These are phyloP conservation scores for Luvunga scandens DNA, from an alignment of 345 rosid genomes.

Conservation along the genomic window DNA sequence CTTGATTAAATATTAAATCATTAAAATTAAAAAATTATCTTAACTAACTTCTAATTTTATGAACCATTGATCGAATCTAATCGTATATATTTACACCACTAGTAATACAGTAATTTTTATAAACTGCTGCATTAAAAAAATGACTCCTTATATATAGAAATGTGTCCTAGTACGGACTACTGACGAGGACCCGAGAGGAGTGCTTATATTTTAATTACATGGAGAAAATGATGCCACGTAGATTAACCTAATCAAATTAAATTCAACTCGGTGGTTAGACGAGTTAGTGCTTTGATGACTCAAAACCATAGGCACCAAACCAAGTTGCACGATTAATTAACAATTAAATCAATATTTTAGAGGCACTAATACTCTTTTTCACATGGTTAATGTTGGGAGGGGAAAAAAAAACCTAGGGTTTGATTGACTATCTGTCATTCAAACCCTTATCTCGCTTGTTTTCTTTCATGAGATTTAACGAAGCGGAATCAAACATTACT, in stretches of 20 bases:
- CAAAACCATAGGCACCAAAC: conserved; percentile 23
- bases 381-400: not conserved
- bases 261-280: not conserved
- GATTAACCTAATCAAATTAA: not conserved
- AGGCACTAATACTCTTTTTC: not conserved
- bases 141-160: too few relatives aligned
- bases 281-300: conserved; percentile 24
- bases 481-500: not conserved
- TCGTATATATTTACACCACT: too few relatives aligned
- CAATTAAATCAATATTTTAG: not conserved
- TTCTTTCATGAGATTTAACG: not conserved
- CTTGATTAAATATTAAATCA: too few relatives aligned
- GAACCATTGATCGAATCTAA: too few relatives aligned
- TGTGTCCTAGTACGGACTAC: too few relatives aligned
- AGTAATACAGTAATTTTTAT: too few relatives aligned
- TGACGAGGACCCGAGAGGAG: not conserved
- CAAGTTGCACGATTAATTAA: conserved; percentile 21
- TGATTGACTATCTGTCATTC: conserved; percentile 9
- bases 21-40: too few relatives aligned
- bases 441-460: not conserved
- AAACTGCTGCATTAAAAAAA: too few relatives aligned
- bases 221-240: conserved; percentile 10
- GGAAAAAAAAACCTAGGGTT: not conserved
- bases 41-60: too few relatives aligned
- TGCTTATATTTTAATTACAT: not conserved